Percentiles rank a stretch among this genome's conserved stretches.
Evolutionary conservation across 805 yeast species (phyloP).

Genomic region (Jamesozyma hellenica): DNA sequence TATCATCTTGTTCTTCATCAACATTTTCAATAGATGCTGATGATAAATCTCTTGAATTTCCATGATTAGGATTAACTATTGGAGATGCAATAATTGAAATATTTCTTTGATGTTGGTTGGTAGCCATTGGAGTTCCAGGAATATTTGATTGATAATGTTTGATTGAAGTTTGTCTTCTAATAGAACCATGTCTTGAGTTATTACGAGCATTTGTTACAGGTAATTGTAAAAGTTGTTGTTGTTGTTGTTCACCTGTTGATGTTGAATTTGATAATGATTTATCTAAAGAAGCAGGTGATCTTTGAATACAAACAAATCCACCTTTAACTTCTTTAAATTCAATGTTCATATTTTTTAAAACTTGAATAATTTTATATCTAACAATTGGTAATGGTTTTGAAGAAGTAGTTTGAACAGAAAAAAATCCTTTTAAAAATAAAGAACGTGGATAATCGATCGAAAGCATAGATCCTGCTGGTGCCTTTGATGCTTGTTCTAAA

Average conservation of each 20-base stretch:
- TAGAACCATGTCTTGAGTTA: slow-evolving; percentile 29
- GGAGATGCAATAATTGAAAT: slow-evolving; percentile 23
- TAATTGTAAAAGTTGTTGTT: slow-evolving; percentile 2
- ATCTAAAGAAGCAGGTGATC: slow-evolving; percentile 29
- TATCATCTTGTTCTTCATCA: slow-evolving; percentile 25
- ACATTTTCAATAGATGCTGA: slow-evolving; percentile 26
- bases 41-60: slow-evolving; percentile 22
- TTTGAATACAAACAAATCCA: slow-evolving; percentile 78
- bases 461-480: slow-evolving; percentile 76
- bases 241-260: not conserved
- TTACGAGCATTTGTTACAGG: slow-evolving; percentile 2
- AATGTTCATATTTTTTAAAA: slow-evolving; percentile 66
- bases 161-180: slow-evolving; percentile 28
- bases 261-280: not conserved
- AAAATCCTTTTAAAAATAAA: slow-evolving; percentile 82
- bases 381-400: slow-evolving; percentile 85
- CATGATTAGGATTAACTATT: slow-evolving; percentile 7
- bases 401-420: slow-evolving; percentile 89
- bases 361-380: slow-evolving; percentile 71
- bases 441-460: slow-evolving; percentile 91
- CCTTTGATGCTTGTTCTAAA: slow-evolving; percentile 40
- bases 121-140: slow-evolving; percentile 49
- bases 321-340: slow-evolving; percentile 84
- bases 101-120: slow-evolving; percentile 22
- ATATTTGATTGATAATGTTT: slow-evolving; percentile 31